phyloP scores from a whole-genome alignment of 2,329 filamentous ascomycete species.

The Trichoderma sp. region DNA sequence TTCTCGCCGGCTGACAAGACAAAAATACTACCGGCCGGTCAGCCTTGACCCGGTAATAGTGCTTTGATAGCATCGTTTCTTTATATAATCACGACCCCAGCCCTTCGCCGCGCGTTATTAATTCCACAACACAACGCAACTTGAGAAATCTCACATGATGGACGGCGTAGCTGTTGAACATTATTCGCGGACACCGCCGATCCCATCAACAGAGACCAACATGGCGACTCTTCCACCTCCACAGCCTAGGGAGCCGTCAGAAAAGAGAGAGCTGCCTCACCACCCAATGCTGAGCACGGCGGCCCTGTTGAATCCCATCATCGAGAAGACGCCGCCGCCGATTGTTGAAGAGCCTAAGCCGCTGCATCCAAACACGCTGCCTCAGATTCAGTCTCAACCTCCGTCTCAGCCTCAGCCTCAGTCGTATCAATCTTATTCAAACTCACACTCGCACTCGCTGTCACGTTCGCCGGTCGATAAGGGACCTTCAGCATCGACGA shows the following conservation, averaged over 20 bases:
- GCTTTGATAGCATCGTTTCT: not conserved
- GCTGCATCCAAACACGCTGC: not conserved
- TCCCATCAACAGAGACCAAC: slow-evolving; percentile 1
- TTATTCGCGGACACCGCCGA: slow-evolving; percentile 8
- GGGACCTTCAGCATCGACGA: slow-evolving; percentile 1
- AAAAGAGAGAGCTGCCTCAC: slow-evolving; percentile 14
- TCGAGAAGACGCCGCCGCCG: slow-evolving; percentile 3
- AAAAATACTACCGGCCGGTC: not conserved
- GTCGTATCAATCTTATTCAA: not conserved
- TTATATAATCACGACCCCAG: not conserved
- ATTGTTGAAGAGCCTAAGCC: not conserved
- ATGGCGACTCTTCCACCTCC: not conserved
- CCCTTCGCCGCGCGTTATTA: not conserved
- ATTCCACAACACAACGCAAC: not conserved
- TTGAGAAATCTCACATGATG: not conserved
- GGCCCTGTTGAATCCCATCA: slow-evolving; percentile 9
- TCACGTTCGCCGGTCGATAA: not conserved
- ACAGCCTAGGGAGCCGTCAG: not conserved
- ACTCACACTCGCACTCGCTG: not conserved
- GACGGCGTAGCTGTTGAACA: slow-evolving; percentile 13
- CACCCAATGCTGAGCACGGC: slow-evolving; percentile 8
- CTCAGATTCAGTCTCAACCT: not conserved
- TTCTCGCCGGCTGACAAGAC: not conserved
- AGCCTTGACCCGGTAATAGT: not conserved
- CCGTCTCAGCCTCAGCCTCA: not conserved